phyloP scores from a whole-genome alignment of 73 alveolate genomes.

The Paramecium sexaurelia region DNA sequence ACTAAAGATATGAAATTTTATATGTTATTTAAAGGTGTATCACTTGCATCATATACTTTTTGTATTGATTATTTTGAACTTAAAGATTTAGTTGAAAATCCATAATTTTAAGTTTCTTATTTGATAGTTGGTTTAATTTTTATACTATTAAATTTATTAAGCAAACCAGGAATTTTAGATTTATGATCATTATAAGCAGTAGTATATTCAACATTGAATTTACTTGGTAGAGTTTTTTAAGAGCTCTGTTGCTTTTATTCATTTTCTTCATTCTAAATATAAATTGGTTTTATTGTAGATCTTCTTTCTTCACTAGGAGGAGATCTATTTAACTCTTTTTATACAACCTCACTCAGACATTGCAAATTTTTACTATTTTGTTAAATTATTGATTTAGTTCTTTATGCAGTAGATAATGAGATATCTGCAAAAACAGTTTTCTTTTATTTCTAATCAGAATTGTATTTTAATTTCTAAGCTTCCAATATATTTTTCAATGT shows the following conservation, averaged over 20 bases:
- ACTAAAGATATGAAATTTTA: not conserved
- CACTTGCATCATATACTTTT: not conserved
- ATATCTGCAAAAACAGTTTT: not conserved
- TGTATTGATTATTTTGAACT: not conserved
- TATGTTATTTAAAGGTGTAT: not conserved
- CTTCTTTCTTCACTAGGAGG: slow-evolving; percentile 19
- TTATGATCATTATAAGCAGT: not conserved
- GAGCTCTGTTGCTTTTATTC: not conserved
- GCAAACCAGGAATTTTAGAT: not conserved
- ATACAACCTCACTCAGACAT: slow-evolving; percentile 1
- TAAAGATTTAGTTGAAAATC: not conserved
- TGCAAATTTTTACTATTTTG: not conserved
- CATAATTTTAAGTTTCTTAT: not conserved
- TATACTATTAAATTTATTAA: not conserved
- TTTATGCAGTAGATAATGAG: not conserved
- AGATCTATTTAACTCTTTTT: slow-evolving; percentile 14
- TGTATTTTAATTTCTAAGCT: not conserved
- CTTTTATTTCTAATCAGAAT: not conserved
- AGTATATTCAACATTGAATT: not conserved
- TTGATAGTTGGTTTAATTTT: not conserved
- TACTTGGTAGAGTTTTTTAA: not conserved
- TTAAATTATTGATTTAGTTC: not conserved
- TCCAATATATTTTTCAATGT: not conserved
- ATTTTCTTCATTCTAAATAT: not conserved
- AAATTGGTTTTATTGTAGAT: not conserved